Conservation (phyloP, 1,139 yeast species). For the Magnusiomyces tetraspermus region DNA sequence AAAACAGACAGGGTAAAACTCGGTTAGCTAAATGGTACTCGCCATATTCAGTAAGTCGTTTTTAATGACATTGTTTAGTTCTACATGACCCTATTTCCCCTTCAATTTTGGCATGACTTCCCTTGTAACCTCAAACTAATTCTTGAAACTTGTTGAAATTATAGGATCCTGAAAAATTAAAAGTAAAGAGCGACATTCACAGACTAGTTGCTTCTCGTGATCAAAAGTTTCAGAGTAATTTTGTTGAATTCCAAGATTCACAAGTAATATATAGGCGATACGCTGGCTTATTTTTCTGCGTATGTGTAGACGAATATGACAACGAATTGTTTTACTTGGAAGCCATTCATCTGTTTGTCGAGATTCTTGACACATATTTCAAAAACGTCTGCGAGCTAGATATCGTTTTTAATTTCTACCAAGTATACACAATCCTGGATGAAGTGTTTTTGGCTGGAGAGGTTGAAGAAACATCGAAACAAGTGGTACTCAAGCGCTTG, state of each 20-base stretch:
- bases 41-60: slow-evolving; percentile 33
- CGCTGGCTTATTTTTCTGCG: slow-evolving; percentile 82
- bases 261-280: slow-evolving; percentile 81
- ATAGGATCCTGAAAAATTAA: slow-evolving; percentile 46
- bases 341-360: slow-evolving; percentile 80
- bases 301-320: slow-evolving; percentile 66
- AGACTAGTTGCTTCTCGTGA: slow-evolving; percentile 74
- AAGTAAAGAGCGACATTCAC: slow-evolving; percentile 59
- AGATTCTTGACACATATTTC: slow-evolving; percentile 76
- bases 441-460: slow-evolving; percentile 78
- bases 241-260: slow-evolving; percentile 45
- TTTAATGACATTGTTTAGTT: no score
- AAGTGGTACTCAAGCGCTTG: slow-evolving; percentile 57
- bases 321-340: slow-evolving; percentile 77
- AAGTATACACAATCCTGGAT: slow-evolving; percentile 84
- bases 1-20: slow-evolving; percentile 89
- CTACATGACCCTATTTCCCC: no score
- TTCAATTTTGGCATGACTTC: no score
- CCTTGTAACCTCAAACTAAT: no score
- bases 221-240: slow-evolving; percentile 55
- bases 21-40: slow-evolving; percentile 76
- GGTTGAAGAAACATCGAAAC: slow-evolving; percentile 73
- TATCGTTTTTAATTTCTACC: slow-evolving; percentile 83
- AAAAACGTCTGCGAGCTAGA: slow-evolving; percentile 93
- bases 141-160: slow-evolving; percentile 7